Evolutionary conservation across 495 filamentous ascomycete genomes (phyloP).

Genomic region (Trichoderma reesei): DNA sequence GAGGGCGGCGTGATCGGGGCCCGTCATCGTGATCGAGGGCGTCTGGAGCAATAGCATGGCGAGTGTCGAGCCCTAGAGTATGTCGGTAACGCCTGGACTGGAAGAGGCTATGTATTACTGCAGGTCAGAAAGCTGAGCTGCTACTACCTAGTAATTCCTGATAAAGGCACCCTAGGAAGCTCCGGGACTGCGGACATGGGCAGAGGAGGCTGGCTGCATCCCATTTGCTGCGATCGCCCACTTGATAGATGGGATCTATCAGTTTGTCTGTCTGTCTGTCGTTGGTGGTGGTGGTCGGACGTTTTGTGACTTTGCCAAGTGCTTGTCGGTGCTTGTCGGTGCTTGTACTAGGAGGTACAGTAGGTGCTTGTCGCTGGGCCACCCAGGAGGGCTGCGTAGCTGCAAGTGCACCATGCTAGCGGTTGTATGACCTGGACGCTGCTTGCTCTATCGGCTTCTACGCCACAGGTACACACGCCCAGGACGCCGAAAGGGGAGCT

Average conservation of each 20-base stretch:
- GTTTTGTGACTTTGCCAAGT: no score
- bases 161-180: neutral
- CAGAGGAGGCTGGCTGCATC: neutral
- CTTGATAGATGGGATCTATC: neutral
- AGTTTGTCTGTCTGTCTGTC: neutral
- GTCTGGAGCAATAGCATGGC: no score
- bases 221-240: constrained; percentile 1
- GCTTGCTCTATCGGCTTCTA: neutral
- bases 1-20: neutral
- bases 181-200: neutral
- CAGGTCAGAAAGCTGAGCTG: neutral
- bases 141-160: no score
- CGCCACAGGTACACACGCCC: no score
- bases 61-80: neutral
- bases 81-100: no score
- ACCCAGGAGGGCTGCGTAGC: no score
- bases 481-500: neutral
- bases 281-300: neutral
- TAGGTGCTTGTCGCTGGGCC: no score
- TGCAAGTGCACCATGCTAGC: neutral
- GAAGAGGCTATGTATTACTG: no score
- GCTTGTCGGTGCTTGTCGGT: no score
- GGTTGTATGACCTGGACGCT: neutral
- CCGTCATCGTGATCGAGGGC: no score
- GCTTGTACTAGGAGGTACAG: no score